Base-by-base conservation (phyloP, 2,329 filamentous ascomycete genomes). In the Nigrograna mackinnonii region DNA sequence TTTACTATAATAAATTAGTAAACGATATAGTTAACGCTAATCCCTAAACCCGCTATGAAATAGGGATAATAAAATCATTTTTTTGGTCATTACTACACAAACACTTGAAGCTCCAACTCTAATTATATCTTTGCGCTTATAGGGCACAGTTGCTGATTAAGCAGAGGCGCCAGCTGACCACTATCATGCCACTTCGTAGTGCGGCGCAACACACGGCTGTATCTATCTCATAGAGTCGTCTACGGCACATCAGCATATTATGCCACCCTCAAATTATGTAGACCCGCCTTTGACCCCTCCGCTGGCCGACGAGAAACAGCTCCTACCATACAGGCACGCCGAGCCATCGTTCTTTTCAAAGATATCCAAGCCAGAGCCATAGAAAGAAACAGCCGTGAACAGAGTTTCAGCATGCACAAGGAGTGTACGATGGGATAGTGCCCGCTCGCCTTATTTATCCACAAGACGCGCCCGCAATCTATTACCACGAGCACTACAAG, bases 1-100 rank as follows among this genome's bases (percentile, higher is more conserved):
- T 28, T 28, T n/a, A n/a, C 24, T 28, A n/a, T 28, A n/a, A n/a
- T n/a, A 28, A 28, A 28, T 28, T n/a, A 28, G 24, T 28, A 28
- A 28, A 28, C 24, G 24, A 28, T 28, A 28, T 28, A 28, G 24
- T 28, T 28, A 28, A 28, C 24, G 24, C 24, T 28, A 28, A 28
- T 28, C n/a, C 24, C 24, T n/a, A n/a, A 28, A 28, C 24, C 24
- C n/a, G 9, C 24, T 28, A 28, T 28, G 24, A 28, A 28, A 28
- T 28, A 28, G 24, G 24, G 24, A 28, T 28, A 28, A 28, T 28
- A 28, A 28, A 28, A 28, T 9, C 9, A 28, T 28, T 9, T 9
- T 9, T n/a, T 9, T 9, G n/a, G 24, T 28, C 24, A n/a, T 28
- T 28, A 28, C 24, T 28, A 28, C 24, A 28, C 24, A 28, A 28